Evolutionary conservation across 441 rosid species (phyloP), one percentile per base, ranked within the genome.

Genomic region (Codiaeum variegatum): DNA sequence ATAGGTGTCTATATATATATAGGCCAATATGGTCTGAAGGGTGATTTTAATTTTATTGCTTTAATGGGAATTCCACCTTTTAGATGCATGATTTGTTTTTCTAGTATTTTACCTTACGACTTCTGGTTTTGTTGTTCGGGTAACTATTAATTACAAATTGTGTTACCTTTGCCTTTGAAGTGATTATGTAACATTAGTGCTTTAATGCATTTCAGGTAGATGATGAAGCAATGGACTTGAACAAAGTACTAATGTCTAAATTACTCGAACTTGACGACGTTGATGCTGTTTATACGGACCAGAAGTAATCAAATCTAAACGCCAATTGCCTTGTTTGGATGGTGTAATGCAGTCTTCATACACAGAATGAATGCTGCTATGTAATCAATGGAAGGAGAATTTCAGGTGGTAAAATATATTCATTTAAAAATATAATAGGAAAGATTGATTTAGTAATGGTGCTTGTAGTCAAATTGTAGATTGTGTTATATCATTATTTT

Each of bases 251-350:
- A 21, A 84, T 85, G 78, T 83, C 88, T 55, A 85, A 87, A 79
- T 79, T 94, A 70, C 95, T 94, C 3, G 97, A 92, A 73, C 93
- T 90, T 72, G 92, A 92, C 72, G 98, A 88, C 73, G 97, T 94
- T 29, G 95, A 92, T 65, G 91, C 97, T 7, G 97, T 94, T 60
- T 92, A 88, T 78, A 86, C 88, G 0, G 91, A 90, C 85, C 96
- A 91, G 83, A 85, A 83, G 75, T 88, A 82, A 88, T 66, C 19
- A 46, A 55, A 70, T 28, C n/a, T 42, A 26, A 19, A 11, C 16
- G 24, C n/a, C 21, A 31, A 36, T 46, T 23, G 15, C 34, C 42
- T 26, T n/a, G 60, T 29, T 46, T 47, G 49, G 38, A 21, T 49
- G 31, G 59, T 12, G 47, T 3, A 31, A 61, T 47, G 47, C 40